Conservation (phyloP, 2,329 filamentous ascomycete genomes). For the Hypomyces perniciosus region DNA sequence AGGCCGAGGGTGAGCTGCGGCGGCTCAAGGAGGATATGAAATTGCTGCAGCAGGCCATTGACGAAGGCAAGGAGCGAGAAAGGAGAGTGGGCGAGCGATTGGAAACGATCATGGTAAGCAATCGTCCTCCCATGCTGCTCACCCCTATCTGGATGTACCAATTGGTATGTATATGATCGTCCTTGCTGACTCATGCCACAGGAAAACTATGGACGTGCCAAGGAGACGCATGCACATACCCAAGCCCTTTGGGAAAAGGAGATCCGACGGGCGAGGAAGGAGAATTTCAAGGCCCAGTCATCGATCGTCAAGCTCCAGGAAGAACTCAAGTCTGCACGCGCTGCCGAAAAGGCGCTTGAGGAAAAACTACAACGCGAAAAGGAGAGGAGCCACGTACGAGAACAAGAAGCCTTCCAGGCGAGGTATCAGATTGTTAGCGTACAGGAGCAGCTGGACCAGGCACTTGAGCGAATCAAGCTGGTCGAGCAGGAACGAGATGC, state of each 20-base stretch:
- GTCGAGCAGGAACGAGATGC: constrained; percentile 71
- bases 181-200: constrained; percentile 23
- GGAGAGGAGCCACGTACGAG: constrained; percentile 45
- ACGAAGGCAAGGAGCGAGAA: constrained; percentile 62
- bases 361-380: constrained; percentile 58
- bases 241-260: constrained; percentile 69
- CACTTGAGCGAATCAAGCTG: constrained; percentile 56
- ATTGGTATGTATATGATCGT: too few relatives aligned
- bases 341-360: constrained; percentile 48
- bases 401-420: constrained; percentile 56
- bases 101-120: constrained; percentile 62
- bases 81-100: constrained; percentile 59
- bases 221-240: constrained; percentile 62
- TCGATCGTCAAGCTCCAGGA: constrained; percentile 65
- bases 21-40: constrained; percentile 56
- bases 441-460: constrained; percentile 61
- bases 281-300: constrained; percentile 70
- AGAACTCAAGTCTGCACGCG: constrained; percentile 59
- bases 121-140: too few relatives aligned
- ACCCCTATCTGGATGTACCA: too few relatives aligned
- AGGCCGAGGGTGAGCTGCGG: constrained; percentile 63
- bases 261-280: constrained; percentile 62
- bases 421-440: constrained; percentile 59
- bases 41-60: constrained; percentile 49
- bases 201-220: constrained; percentile 65